Evolutionary conservation across 1,139 yeast species (phyloP).

Genomic region (Wickerhamomyces sp.): DNA sequence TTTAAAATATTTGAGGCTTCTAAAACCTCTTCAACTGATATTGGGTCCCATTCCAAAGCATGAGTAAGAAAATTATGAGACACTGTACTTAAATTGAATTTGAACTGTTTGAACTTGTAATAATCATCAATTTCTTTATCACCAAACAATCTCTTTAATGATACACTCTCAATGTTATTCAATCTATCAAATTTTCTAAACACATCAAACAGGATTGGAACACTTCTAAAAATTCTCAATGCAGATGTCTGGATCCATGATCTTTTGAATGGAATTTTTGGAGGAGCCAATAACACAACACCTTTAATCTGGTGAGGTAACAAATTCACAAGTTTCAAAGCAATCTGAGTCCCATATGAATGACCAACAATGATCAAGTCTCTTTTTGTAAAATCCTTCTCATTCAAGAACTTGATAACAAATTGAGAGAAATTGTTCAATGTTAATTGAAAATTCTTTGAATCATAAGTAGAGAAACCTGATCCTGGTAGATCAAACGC

Average conservation of each 20-base stretch:
- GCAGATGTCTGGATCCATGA: constrained; percentile 5
- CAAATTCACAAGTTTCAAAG: constrained; percentile 11
- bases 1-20: constrained; percentile 6
- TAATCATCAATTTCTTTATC: constrained; percentile 9
- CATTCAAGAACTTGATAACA: constrained; percentile 27
- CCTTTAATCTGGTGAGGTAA: constrained; percentile 34
- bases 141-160: constrained; percentile 32
- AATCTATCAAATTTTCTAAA: constrained; percentile 51
- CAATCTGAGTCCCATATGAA: constrained; percentile 46
- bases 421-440: constrained; percentile 15
- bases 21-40: constrained; percentile 13
- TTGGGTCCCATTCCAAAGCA: constrained; percentile 15
- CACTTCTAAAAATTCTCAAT: constrained; percentile 20
- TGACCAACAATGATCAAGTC: constrained; percentile 49
- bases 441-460: constrained; percentile 12
- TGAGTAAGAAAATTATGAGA: constrained; percentile 18
- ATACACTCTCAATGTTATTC: constrained; percentile 45
- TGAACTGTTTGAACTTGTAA: constrained; percentile 22
- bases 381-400: constrained; percentile 33
- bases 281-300: constrained; percentile 49
- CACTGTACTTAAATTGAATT: constrained; percentile 25
- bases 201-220: constrained; percentile 42
- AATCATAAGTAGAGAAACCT: constrained; percentile 42
- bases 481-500: constrained; percentile 69
- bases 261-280: constrained; percentile 26